Conservation (phyloP, 495 filamentous ascomycete species). For the Hypoxylon perforatum region DNA sequence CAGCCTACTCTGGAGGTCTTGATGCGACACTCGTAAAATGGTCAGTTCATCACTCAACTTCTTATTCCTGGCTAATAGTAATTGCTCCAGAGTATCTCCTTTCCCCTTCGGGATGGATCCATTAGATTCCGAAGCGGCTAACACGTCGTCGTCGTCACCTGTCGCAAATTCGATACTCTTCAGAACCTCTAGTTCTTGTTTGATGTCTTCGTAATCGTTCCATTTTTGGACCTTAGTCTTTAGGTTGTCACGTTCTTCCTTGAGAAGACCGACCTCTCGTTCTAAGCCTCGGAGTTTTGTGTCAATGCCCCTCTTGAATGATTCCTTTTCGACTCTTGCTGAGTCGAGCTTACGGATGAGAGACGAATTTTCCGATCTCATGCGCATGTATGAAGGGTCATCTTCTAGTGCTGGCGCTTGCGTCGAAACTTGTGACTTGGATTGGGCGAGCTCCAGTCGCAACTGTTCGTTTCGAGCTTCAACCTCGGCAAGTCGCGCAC, state of each 20-base stretch:
- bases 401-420: conserved; percentile 76
- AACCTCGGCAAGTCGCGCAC: conserved; percentile 85
- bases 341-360: conserved; percentile 88
- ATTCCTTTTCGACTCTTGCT: conserved; percentile 81
- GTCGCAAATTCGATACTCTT: conserved; percentile 98
- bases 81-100: conserved; percentile 87
- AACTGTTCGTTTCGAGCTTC: conserved; percentile 96
- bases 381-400: conserved; percentile 84
- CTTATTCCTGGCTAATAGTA: conserved; percentile 92
- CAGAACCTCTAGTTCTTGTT: conserved; percentile 93
- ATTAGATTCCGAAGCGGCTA: conserved; percentile 55
- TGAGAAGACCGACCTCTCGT: conserved; percentile 73
- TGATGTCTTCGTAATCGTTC: conserved; percentile 95
- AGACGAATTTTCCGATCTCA: conserved; percentile 91
- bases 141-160: conserved; percentile 80
- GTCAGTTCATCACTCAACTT: conserved; percentile 95
- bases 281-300: conserved; percentile 77
- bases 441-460: conserved; percentile 87
- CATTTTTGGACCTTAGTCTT: conserved; percentile 85
- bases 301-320: conserved; percentile 77
- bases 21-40: conserved; percentile 90
- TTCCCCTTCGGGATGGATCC: conserved; percentile 67
- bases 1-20: conserved; percentile 85
- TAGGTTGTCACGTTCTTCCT: conserved; percentile 75
- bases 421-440: conserved; percentile 76